Evolutionary conservation across 2,329 filamentous ascomycete species (phyloP).

Genomic region (Nemania abortiva): DNA sequence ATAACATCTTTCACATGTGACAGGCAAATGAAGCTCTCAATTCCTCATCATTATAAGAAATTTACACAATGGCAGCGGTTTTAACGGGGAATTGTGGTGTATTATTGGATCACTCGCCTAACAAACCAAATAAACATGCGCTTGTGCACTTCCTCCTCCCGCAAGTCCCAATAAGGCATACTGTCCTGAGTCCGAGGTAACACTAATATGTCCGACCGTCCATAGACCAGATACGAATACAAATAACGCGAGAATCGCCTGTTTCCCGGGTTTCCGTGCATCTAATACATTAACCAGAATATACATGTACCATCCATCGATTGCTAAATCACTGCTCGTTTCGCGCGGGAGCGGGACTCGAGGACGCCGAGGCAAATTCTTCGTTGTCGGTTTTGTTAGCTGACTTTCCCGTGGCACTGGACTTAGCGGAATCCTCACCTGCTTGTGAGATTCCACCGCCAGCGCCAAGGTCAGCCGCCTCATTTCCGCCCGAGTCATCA

Average conservation of each 20-base stretch:
- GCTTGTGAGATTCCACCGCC: constrained; percentile 22
- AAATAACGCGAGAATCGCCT: constrained; percentile 3
- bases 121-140: neutral
- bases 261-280: neutral
- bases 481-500: constrained; percentile 17
- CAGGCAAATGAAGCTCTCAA: neutral
- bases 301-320: neutral
- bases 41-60: neutral
- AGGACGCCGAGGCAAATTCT: constrained; percentile 31
- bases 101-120: neutral
- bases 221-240: constrained; percentile 32
- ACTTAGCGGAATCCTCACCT: constrained; percentile 37
- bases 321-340: constrained; percentile 1
- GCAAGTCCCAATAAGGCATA: neutral
- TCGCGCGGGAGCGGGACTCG: constrained; percentile 27
- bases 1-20: neutral
- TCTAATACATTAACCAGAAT: neutral
- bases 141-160: no score
- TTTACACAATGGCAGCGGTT: neutral
- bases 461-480: constrained; percentile 11
- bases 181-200: neutral
- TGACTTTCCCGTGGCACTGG: constrained; percentile 28
- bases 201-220: constrained; percentile 1
- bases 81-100: neutral
- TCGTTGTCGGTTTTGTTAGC: constrained; percentile 34